Evolutionary conservation across 106 monocot genomes (phyloP), one percentile per base, ranked within the genome.

Genomic region (Dendrobium chrysotoxum): DNA sequence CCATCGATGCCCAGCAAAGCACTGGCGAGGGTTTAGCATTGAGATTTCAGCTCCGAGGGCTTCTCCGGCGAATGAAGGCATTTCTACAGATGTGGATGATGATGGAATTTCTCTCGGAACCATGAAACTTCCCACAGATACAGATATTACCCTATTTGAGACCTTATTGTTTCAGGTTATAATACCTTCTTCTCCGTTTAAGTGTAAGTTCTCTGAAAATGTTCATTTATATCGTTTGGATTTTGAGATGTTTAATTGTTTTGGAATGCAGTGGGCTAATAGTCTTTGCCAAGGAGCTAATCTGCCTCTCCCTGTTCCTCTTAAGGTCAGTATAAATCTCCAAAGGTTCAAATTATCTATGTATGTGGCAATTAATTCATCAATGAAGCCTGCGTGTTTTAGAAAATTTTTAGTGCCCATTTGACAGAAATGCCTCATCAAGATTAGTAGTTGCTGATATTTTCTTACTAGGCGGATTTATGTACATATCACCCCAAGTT

Each of bases 281-380:
- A 98, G 94, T 72, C 83, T 98, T 35, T 91, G 88, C 81, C 97
- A 98, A 80, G 97, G 94, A 79, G 92, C 97, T 4, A 94, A 86
- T 78, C 74, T 92, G 9, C 97, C 97, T 0, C 89, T 98, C 82
- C 93, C 97, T 12, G 81, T 88, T 1, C 97, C 97, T 80, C 85
- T 94, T 5, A 92, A 94, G 97, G 96, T 97, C 71, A 41, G 82
- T 50, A 50, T 50, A 13, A 9, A 15, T 50, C 50, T 50, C 40
- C 1, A 66, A 58, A 11, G 64, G 2, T 25, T 23, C 64, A 64
- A 23, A 12, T 21, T 26, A n/a, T 64, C 6, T 26, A n/a, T 64
- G n/a, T 26, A n/a, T 47, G n/a, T 64, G 64, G 23, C 64, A 50
- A 50, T 50, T 50, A 12, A 50, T 13, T 50, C 12, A 50, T 50